These are phyloP conservation scores for Sporisorium iseilematis-ciliati DNA, from an alignment of 1,284 basidiomycete species.

Conservation along the genomic window DNA sequence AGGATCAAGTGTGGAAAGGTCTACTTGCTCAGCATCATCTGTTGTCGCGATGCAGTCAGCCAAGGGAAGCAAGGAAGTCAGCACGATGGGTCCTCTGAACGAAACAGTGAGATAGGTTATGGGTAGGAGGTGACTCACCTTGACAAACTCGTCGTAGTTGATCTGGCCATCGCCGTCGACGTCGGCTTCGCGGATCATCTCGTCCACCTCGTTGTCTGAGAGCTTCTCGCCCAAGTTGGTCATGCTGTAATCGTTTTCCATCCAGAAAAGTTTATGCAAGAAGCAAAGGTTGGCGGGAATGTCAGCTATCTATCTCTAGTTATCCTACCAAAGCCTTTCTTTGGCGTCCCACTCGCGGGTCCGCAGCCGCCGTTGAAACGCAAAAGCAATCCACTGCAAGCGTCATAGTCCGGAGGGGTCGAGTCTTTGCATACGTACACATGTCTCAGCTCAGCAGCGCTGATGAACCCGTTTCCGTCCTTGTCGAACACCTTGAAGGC, in stretches of 20 bases:
- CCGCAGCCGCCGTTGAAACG: too few species aligned
- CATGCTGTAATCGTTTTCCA: conserved; percentile 50
- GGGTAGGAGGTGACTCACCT: conserved; percentile 68
- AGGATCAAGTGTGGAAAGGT: background rate
- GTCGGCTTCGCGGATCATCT: conserved; percentile 99
- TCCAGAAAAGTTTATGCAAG: too few species aligned
- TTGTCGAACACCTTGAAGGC: conserved; percentile 80
- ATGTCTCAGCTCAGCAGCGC: conserved; percentile 76
- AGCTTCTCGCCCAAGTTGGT: conserved; percentile 79
- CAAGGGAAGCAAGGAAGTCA: background rate
- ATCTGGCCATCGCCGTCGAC: conserved; percentile 89
- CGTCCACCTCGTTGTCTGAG: conserved; percentile 90
- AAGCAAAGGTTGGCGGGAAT: background rate
- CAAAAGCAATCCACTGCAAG: background rate
- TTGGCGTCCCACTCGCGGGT: conserved; percentile 1
- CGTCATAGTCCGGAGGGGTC: background rate
- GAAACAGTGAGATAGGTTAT: background rate
- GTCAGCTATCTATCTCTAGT: conserved; percentile 4
- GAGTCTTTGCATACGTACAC: conserved; percentile 49
- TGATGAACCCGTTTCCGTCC: conserved; percentile 77
- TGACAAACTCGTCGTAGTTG: conserved; percentile 76
- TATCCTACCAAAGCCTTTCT: too few species aligned
- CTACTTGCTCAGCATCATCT: conserved; percentile 69
- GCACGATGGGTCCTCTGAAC: background rate
- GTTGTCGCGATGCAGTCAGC: background rate